These are phyloP conservation scores for Akanthomyces uredinophilus DNA, from an alignment of 2,329 filamentous ascomycete species.

Conservation along the genomic window DNA sequence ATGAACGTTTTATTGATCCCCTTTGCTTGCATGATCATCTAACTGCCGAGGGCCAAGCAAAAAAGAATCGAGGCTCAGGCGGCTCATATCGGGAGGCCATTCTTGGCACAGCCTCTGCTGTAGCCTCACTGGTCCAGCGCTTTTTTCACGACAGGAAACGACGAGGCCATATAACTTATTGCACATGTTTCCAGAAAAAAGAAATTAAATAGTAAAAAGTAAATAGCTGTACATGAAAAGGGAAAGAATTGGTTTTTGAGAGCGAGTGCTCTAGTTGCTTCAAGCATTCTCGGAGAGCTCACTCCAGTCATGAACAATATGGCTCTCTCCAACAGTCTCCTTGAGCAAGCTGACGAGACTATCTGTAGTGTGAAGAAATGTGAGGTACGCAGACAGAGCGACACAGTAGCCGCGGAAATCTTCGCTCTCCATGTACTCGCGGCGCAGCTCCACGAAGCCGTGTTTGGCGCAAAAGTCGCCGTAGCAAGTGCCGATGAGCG, in stretches of 20 bases:
- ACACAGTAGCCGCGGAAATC: constrained; percentile 43
- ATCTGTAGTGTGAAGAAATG: constrained; percentile 38
- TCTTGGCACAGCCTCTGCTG: too few relatives aligned
- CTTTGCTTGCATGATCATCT: too few relatives aligned
- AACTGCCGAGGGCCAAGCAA: too few relatives aligned
- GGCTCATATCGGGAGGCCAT: too few relatives aligned
- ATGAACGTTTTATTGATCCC: too few relatives aligned
- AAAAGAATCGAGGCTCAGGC: too few relatives aligned
- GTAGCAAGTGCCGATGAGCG: constrained; percentile 34
- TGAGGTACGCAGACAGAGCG: constrained; percentile 38
- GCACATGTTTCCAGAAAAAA: not conserved
- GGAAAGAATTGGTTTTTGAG: not conserved
- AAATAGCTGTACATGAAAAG: not conserved
- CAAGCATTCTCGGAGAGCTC: constrained; percentile 4
- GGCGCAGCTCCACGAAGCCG: constrained; percentile 26
- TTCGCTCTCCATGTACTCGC: constrained; percentile 33
- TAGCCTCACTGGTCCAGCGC: too few relatives aligned
- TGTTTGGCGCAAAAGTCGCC: constrained; percentile 22
- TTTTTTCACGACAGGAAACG: not conserved
- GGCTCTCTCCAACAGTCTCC: constrained; percentile 36
- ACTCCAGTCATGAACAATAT: constrained; percentile 19
- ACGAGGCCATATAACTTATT: not conserved
- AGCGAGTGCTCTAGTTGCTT: not conserved
- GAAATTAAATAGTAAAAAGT: not conserved
- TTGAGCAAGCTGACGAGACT: constrained; percentile 41